phyloP scores from a whole-genome alignment of 2,329 filamentous ascomycete species.

The Aureobasidium sp. region DNA sequence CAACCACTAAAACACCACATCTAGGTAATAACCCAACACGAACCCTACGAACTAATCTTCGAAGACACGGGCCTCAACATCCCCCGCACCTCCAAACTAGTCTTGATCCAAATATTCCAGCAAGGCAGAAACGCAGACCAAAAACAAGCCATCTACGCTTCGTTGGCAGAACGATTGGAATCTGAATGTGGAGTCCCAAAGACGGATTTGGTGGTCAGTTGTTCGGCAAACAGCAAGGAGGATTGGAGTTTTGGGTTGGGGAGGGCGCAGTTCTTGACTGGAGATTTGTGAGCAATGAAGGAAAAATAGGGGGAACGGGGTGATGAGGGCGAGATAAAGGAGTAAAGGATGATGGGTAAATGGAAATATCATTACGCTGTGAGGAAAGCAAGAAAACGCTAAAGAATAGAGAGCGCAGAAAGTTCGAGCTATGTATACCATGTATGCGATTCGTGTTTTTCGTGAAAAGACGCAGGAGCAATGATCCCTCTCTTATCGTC shows the following conservation, averaged over 20 bases:
- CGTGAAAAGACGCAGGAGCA: not conserved
- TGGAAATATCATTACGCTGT: not conserved
- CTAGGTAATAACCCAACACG: slow-evolving; percentile 29
- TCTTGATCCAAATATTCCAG: slow-evolving; percentile 31
- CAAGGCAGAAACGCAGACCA: slow-evolving; percentile 25
- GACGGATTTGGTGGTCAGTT: slow-evolving; percentile 26
- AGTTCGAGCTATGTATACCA: too few species aligned
- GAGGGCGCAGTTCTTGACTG: slow-evolving; percentile 27
- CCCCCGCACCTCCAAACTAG: slow-evolving; percentile 23
- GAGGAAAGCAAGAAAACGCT: not conserved
- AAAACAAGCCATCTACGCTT: slow-evolving; percentile 25
- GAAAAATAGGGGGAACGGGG: too few species aligned
- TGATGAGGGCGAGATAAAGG: too few species aligned
- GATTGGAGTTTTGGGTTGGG: slow-evolving; percentile 30
- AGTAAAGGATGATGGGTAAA: not conserved
- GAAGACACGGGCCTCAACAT: slow-evolving; percentile 28
- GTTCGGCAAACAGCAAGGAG: slow-evolving; percentile 23
- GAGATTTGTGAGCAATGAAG: slow-evolving; percentile 20
- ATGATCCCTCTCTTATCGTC: not conserved
- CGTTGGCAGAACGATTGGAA: slow-evolving; percentile 22
- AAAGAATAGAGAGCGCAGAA: too few species aligned
- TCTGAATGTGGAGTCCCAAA: slow-evolving; percentile 21
- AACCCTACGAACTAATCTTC: slow-evolving; percentile 28
- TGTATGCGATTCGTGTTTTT: not conserved
- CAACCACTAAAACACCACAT: not conserved